These are phyloP conservation scores for Termitomyces titanicus DNA, from an alignment of 768 basidiomycete genomes.

Conservation along the genomic window DNA sequence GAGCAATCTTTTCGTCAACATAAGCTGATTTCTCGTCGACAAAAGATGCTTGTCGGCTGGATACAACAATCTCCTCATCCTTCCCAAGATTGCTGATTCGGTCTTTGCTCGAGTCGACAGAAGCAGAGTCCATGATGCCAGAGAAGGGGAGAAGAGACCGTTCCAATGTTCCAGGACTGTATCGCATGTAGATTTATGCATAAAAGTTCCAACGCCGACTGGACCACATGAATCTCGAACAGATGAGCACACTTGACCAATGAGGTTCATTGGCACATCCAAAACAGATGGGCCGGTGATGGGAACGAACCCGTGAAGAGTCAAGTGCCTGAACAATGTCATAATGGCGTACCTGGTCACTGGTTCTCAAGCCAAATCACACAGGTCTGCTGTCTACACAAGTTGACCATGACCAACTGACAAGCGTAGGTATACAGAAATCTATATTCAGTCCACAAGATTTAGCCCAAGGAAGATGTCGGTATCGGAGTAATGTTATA, in stretches of 20 bases:
- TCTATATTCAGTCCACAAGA: too few relatives aligned
- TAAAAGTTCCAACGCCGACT: not conserved
- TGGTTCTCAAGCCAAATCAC: too few relatives aligned
- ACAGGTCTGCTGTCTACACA: too few relatives aligned
- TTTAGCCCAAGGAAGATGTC: too few relatives aligned
- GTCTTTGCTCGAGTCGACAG: too few relatives aligned
- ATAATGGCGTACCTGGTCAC: too few relatives aligned
- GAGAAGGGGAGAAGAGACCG: not conserved
- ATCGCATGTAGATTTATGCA: not conserved
- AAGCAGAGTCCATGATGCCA: not conserved
- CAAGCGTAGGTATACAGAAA: too few relatives aligned
- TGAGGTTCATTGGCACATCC: not conserved
- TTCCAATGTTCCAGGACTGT: not conserved
- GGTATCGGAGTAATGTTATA: too few relatives aligned
- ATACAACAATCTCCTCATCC: not conserved
- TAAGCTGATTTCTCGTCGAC: constrained; percentile 12
- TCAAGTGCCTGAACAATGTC: not conserved
- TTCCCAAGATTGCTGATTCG: not conserved
- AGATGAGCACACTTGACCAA: not conserved
- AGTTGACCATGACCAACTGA: too few relatives aligned
- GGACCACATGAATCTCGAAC: not conserved
- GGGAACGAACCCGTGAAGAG: not conserved
- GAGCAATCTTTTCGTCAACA: constrained; percentile 9
- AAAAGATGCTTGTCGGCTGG: not conserved
- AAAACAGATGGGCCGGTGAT: not conserved